Conservation (phyloP, 2,329 filamentous ascomycete genomes). For the Neofusicoccum laricinum region DNA sequence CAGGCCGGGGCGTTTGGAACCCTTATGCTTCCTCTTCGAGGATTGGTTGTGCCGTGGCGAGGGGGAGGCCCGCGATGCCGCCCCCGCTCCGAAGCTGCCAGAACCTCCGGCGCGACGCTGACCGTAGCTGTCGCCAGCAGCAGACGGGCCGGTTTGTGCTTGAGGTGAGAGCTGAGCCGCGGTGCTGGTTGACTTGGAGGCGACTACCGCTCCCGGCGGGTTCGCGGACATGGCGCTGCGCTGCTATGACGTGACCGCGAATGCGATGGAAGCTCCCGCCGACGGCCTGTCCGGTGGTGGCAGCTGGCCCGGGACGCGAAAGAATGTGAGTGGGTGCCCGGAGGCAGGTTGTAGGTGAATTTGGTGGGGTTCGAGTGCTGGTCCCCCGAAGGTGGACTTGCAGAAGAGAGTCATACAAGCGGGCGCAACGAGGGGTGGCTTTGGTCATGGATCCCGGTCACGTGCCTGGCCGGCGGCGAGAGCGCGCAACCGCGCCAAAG, state of each 20-base stretch:
- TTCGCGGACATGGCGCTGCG: conserved; percentile 42
- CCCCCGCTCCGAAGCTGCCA: conserved; percentile 37
- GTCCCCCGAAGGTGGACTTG: conserved; percentile 17
- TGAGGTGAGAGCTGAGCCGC: conserved; percentile 41
- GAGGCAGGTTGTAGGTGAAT: neutral
- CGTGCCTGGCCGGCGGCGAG: neutral
- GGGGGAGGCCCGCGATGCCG: conserved; percentile 36
- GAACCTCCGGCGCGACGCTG: conserved; percentile 41
- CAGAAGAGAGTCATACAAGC: conserved; percentile 10
- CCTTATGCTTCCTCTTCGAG: conserved; percentile 78
- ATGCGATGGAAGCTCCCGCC: conserved; percentile 1
- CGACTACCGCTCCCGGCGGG: conserved; percentile 37
- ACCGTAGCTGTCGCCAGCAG: conserved; percentile 42
- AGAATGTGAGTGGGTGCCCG: neutral
- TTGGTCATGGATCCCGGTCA: neutral
- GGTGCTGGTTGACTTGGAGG: conserved; percentile 39
- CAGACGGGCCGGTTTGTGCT: conserved; percentile 42
- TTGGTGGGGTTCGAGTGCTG: neutral
- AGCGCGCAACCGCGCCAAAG: neutral
- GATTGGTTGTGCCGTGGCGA: conserved; percentile 73
- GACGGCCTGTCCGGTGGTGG: neutral
- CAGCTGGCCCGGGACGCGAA: neutral
- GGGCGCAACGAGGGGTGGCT: neutral
- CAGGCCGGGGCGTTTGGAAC: conserved; percentile 69
- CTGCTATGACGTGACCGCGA: conserved; percentile 11